Evolutionary conservation across 768 basidiomycete species (phyloP).

Genomic region (Xerocomellus chrysenteron): DNA sequence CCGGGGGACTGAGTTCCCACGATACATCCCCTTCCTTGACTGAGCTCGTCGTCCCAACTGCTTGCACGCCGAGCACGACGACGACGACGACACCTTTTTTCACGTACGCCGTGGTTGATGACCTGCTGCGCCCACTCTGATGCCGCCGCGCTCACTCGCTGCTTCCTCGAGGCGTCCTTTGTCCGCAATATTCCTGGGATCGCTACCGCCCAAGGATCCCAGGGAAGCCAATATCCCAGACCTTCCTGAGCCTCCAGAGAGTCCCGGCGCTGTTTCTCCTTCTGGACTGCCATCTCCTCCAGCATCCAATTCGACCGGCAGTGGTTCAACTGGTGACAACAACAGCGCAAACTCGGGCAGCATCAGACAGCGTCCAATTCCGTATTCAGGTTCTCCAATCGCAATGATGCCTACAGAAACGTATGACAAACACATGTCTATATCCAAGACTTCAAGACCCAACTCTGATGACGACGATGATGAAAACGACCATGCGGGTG

Average conservation of each 20-base stretch:
- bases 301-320: slow-evolving; percentile 82
- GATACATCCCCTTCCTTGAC: slow-evolving; percentile 18
- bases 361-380: slow-evolving; percentile 35
- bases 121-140: slow-evolving; percentile 31
- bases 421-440: slow-evolving; percentile 35
- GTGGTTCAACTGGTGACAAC: slow-evolving; percentile 70
- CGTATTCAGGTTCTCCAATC: slow-evolving; percentile 25
- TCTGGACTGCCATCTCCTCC: slow-evolving; percentile 83
- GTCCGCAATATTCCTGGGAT: slow-evolving; percentile 60
- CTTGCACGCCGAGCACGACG: slow-evolving; percentile 29
- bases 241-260: slow-evolving; percentile 66
- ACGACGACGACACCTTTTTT: slow-evolving; percentile 15
- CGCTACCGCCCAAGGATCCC: slow-evolving; percentile 41
- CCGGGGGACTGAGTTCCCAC: slow-evolving; percentile 23
- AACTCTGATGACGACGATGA: slow-evolving; percentile 47
- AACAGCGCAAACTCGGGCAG: slow-evolving; percentile 42
- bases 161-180: slow-evolving; percentile 49
- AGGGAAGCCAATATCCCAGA: slow-evolving; percentile 51
- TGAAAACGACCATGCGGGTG: slow-evolving; percentile 48
- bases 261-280: slow-evolving; percentile 50
- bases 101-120: slow-evolving; percentile 27
- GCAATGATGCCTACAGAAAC: slow-evolving; percentile 42
- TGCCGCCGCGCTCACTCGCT: slow-evolving; percentile 50
- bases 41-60: slow-evolving; percentile 20
- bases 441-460: slow-evolving; percentile 29